Percentiles rank a stretch among this genome's conserved stretches.
These are phyloP conservation scores for Agaricus subrufescens DNA, from an alignment of 768 basidiomycete genomes.

Conservation along the genomic window DNA sequence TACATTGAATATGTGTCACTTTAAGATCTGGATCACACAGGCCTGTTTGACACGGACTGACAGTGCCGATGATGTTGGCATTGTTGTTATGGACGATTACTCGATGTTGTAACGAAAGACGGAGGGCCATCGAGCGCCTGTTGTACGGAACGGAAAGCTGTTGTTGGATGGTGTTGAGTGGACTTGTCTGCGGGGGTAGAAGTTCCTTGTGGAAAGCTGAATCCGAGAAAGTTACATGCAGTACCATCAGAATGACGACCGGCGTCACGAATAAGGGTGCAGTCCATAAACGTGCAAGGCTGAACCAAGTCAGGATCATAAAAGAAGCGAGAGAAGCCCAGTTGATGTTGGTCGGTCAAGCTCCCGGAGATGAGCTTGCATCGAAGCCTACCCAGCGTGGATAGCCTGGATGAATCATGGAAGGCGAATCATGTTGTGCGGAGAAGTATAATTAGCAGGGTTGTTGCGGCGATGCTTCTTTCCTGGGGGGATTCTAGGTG, in stretches of 20 bases:
- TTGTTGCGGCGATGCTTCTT: too few relatives aligned
- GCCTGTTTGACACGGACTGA: neutral
- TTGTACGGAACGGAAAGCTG: neutral
- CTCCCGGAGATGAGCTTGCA: too few relatives aligned
- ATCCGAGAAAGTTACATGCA: neutral
- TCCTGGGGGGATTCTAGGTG: too few relatives aligned
- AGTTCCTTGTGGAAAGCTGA: neutral
- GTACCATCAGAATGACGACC: slow-evolving; percentile 5
- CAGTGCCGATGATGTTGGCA: neutral
- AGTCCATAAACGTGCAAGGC: slow-evolving; percentile 1
- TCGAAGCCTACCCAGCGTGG: too few relatives aligned
- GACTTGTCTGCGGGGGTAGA: neutral
- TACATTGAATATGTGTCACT: neutral
- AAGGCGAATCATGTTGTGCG: too few relatives aligned
- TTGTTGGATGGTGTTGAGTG: neutral
- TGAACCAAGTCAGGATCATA: neutral
- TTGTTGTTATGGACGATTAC: neutral
- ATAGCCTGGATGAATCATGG: too few relatives aligned
- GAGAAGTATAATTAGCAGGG: too few relatives aligned
- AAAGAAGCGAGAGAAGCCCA: neutral
- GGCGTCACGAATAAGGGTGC: slow-evolving; percentile 5
- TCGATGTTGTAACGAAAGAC: neutral
- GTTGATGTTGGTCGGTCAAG: neutral
- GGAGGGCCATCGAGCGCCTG: neutral
- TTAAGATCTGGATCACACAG: slow-evolving; percentile 3